phyloP scores from a whole-genome alignment of 2,329 filamentous ascomycete genomes.

The Epichloe bromicola region DNA sequence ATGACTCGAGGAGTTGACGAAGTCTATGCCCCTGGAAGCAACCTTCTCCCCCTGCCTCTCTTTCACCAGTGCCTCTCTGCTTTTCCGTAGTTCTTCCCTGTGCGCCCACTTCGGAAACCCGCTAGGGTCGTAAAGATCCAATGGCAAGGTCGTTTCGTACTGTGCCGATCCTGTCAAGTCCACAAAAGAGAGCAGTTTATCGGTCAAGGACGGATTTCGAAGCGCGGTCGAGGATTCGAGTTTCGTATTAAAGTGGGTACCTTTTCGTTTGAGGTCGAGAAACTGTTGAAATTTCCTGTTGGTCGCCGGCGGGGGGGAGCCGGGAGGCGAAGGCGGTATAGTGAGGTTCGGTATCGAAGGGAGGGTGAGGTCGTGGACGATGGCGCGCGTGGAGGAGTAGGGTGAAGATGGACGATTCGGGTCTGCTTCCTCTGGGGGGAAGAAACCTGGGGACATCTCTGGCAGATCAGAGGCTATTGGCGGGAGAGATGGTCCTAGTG shows the following conservation, averaged over 20 bases:
- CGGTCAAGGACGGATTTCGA: constrained; percentile 58
- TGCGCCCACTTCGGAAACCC: constrained; percentile 43
- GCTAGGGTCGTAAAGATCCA: constrained; percentile 44
- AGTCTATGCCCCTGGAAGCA: constrained; percentile 34
- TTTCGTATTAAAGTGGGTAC: constrained; percentile 66
- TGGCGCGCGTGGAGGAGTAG: constrained; percentile 50
- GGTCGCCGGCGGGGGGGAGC: constrained; percentile 37
- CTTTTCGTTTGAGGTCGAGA: constrained; percentile 61
- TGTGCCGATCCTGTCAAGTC: constrained; percentile 36
- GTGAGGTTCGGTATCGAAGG: constrained; percentile 58
- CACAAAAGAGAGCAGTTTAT: constrained; percentile 61
- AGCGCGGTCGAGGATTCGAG: constrained; percentile 53
- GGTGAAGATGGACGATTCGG: constrained; percentile 36
- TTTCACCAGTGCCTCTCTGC: constrained; percentile 31
- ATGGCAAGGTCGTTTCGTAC: constrained; percentile 49
- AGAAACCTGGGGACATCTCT: constrained; percentile 8
- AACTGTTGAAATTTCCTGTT: constrained; percentile 62
- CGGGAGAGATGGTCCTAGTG: constrained; percentile 28
- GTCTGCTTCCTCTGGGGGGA: constrained; percentile 14
- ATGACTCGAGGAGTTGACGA: constrained; percentile 26
- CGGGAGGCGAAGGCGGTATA: constrained; percentile 62
- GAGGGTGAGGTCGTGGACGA: constrained; percentile 60
- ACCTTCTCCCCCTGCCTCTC: constrained; percentile 29
- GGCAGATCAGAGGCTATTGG: constrained; percentile 13
- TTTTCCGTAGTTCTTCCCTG: constrained; percentile 34